Conservation (phyloP, 176 grass and related monocot species). For the Phoenix dactylifera region DNA sequence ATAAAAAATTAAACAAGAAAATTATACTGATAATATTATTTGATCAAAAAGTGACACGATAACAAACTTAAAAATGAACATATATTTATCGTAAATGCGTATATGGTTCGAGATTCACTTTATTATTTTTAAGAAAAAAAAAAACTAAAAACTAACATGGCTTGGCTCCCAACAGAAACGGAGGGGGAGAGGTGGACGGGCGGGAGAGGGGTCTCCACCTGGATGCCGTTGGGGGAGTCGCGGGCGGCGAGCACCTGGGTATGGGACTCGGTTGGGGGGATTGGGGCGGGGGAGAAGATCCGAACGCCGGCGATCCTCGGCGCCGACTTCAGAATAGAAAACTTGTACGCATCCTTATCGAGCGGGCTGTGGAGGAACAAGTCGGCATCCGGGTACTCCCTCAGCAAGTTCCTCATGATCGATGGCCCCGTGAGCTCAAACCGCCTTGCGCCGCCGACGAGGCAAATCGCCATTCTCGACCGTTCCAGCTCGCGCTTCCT, state of each 20-base stretch:
- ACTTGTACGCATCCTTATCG: slow-evolving; percentile 69
- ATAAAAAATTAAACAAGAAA: no score
- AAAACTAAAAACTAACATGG: no score
- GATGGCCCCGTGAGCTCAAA: slow-evolving; percentile 89
- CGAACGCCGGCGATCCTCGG: slow-evolving; percentile 40
- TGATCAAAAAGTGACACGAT: no score
- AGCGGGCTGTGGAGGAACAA: slow-evolving; percentile 80
- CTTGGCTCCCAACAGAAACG: background rate
- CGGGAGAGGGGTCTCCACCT: slow-evolving; percentile 26
- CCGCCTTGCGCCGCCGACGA: slow-evolving; percentile 70
- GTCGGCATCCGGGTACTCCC: slow-evolving; percentile 18
- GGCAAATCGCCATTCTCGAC: slow-evolving; percentile 47
- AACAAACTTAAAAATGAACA: no score
- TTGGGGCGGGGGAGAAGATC: slow-evolving; percentile 30
- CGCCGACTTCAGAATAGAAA: slow-evolving; percentile 34
- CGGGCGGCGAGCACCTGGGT: slow-evolving; percentile 37
- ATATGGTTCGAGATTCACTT: no score
- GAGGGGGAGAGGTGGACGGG: background rate
- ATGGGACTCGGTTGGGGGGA: slow-evolving; percentile 32
- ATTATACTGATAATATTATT: no score
- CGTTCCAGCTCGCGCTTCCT: background rate
- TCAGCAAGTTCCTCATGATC: slow-evolving; percentile 56
- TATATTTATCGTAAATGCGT: no score
- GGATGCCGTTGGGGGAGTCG: slow-evolving; percentile 85
- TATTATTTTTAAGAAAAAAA: no score